Percentiles rank a stretch among this genome's conserved stretches.
Evolutionary conservation across 139 green algal species (phyloP).

Genomic region (Closterium sp.): DNA sequence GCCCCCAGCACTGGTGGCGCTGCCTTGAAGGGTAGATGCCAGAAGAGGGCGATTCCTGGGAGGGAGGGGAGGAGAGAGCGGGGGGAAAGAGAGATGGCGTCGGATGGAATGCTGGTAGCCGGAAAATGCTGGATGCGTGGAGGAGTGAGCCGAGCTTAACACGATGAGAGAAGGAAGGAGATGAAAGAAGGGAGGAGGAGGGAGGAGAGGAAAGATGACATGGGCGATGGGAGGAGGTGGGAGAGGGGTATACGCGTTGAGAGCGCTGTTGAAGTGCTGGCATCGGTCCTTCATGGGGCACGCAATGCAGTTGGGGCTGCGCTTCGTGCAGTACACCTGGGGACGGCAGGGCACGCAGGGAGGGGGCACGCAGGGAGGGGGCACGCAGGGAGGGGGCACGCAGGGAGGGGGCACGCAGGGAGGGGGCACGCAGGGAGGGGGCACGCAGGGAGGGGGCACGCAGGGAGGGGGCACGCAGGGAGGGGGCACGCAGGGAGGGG

Average conservation of each 20-base stretch:
- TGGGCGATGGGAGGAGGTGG: not conserved
- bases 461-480: too few relatives aligned
- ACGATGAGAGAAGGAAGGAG: not conserved
- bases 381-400: not conserved
- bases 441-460: too few relatives aligned
- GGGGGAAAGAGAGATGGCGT: not conserved
- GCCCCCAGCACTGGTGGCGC: not conserved
- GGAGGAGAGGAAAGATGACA: not conserved
- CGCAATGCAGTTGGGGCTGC: conserved; percentile 68
- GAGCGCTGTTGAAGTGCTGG: conserved; percentile 25
- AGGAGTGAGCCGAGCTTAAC: too few relatives aligned
- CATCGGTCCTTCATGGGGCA: conserved; percentile 67
- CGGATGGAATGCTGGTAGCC: too few relatives aligned
- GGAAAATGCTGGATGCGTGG: too few relatives aligned
- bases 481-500: too few relatives aligned
- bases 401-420: not conserved
- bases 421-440: too few relatives aligned
- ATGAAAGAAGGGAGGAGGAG: not conserved
- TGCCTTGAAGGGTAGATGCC: not conserved
- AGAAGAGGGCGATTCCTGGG: not conserved
- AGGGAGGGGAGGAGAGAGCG: not conserved
- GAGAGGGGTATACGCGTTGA: not conserved
- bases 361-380: too few relatives aligned
- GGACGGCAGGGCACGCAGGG: not conserved
- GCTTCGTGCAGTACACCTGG: conserved; percentile 76